Conservation (phyloP, 2,329 filamentous ascomycete genomes). For the Trichoderma aggressivum region DNA sequence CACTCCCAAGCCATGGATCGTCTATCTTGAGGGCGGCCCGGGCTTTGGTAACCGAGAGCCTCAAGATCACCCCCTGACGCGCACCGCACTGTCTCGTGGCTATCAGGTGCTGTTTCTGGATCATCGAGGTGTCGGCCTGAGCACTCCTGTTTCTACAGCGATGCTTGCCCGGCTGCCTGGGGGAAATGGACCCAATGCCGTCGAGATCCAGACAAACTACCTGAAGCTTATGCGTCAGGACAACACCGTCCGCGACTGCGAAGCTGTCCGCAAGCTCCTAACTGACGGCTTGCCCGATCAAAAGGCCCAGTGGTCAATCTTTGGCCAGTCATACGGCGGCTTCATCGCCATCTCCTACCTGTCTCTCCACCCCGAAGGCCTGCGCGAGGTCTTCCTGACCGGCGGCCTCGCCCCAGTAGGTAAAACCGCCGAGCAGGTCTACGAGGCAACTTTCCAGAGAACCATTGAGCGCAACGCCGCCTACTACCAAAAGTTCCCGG, state of each 20-base stretch:
- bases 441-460: constrained; percentile 66
- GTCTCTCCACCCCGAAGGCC: constrained; percentile 70
- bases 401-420: constrained; percentile 80
- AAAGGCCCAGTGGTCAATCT: constrained; percentile 76
- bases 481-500: constrained; percentile 83
- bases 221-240: constrained; percentile 84
- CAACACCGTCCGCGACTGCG: constrained; percentile 83
- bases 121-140: constrained; percentile 84
- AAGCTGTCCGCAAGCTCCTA: constrained; percentile 75
- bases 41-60: constrained; percentile 74
- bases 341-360: constrained; percentile 84
- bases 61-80: constrained; percentile 69
- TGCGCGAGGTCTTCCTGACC: constrained; percentile 79
- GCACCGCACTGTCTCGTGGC: constrained; percentile 68
- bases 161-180: constrained; percentile 58
- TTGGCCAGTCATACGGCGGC: constrained; percentile 90
- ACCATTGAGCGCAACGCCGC: constrained; percentile 68
- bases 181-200: constrained; percentile 39
- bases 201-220: constrained; percentile 71
- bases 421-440: constrained; percentile 69
- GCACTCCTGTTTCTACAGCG: constrained; percentile 71
- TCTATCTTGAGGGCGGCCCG: constrained; percentile 84
- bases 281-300: constrained; percentile 66
- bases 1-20: constrained; percentile 53
- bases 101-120: constrained; percentile 88